These are phyloP conservation scores for Phylloporus sp. DNA, from an alignment of 768 basidiomycete genomes.

Conservation along the genomic window DNA sequence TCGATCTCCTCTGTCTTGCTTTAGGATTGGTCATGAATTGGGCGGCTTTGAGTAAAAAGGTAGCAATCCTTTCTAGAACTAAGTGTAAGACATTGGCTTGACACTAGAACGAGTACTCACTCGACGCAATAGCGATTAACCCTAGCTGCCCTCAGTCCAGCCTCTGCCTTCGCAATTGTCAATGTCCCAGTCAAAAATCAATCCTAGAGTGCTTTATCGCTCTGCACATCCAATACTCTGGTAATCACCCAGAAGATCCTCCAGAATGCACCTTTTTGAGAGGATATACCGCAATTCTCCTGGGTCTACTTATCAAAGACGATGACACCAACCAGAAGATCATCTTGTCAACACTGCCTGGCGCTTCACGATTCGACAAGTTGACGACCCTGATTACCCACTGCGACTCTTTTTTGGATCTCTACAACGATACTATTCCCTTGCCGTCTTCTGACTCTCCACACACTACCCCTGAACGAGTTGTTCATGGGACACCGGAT, in stretches of 20 bases:
- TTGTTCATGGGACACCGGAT: neutral
- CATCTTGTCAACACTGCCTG: constrained; percentile 36
- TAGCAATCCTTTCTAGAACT: constrained; percentile 43
- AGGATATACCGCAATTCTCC: constrained; percentile 72
- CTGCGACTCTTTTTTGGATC: constrained; percentile 38
- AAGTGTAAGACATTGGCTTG: constrained; percentile 40
- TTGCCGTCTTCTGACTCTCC: constrained; percentile 20
- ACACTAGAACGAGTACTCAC: neutral
- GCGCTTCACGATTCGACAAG: constrained; percentile 26
- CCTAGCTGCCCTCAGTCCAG: constrained; percentile 47
- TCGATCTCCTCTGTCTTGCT: constrained; percentile 74
- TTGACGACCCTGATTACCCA: constrained; percentile 33
- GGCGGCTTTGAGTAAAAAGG: constrained; percentile 54
- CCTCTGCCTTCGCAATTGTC: constrained; percentile 50
- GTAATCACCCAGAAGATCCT: constrained; percentile 10
- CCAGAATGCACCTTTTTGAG: constrained; percentile 54
- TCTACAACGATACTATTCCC: constrained; percentile 37
- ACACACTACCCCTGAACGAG: constrained; percentile 6
- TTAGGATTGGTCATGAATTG: constrained; percentile 76
- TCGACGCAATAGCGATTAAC: constrained; percentile 42
- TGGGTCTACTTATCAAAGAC: constrained; percentile 48
- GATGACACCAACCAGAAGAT: constrained; percentile 30
- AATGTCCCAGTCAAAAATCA: constrained; percentile 43
- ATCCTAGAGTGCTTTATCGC: constrained; percentile 49
- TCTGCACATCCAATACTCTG: constrained; percentile 44